Percentiles rank a stretch among this genome's conserved stretches.
Conservation (phyloP, 2,329 filamentous ascomycete genomes). For the Trichoderma oligosporum region DNA sequence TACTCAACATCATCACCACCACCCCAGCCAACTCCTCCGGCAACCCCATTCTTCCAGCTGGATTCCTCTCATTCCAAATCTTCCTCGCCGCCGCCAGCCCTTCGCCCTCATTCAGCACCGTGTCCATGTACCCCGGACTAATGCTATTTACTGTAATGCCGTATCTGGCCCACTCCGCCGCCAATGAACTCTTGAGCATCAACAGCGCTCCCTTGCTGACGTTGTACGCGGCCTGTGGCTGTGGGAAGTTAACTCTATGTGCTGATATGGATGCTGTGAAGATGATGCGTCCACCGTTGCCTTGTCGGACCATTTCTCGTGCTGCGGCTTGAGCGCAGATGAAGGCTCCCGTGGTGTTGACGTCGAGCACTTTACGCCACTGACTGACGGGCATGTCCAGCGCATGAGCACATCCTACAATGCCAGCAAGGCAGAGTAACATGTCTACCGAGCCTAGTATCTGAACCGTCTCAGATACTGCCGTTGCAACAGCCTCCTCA, state of each 20-base stretch:
- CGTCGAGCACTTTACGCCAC: slow-evolving; percentile 62
- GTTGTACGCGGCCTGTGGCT: slow-evolving; percentile 70
- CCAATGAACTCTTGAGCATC: slow-evolving; percentile 60
- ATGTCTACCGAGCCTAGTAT: slow-evolving; percentile 24
- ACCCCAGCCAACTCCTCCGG: slow-evolving; percentile 61
- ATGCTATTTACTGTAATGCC: slow-evolving; percentile 70
- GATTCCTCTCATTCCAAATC: slow-evolving; percentile 58
- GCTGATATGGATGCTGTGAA: slow-evolving; percentile 66
- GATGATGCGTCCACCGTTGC: slow-evolving; percentile 57
- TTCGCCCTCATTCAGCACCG: slow-evolving; percentile 64
- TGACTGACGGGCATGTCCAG: slow-evolving; percentile 43
- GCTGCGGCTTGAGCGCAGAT: slow-evolving; percentile 63
- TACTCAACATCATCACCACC: slow-evolving; percentile 57
- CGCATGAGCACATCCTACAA: slow-evolving; percentile 60
- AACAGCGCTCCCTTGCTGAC: slow-evolving; percentile 65
- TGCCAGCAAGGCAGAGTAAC: slow-evolving; percentile 49
- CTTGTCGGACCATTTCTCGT: slow-evolving; percentile 49
- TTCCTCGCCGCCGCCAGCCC: slow-evolving; percentile 51
- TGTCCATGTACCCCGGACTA: slow-evolving; percentile 74
- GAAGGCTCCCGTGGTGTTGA: slow-evolving; percentile 70
- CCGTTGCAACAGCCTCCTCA: slow-evolving; percentile 20
- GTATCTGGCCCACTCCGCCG: slow-evolving; percentile 68
- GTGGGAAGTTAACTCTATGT: slow-evolving; percentile 66
- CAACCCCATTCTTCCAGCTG: slow-evolving; percentile 61
- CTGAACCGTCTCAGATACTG: slow-evolving; percentile 14